These are phyloP conservation scores for Caryopteris hybrid DNA, from an alignment of 305 asterid genomes.

Conservation along the genomic window DNA sequence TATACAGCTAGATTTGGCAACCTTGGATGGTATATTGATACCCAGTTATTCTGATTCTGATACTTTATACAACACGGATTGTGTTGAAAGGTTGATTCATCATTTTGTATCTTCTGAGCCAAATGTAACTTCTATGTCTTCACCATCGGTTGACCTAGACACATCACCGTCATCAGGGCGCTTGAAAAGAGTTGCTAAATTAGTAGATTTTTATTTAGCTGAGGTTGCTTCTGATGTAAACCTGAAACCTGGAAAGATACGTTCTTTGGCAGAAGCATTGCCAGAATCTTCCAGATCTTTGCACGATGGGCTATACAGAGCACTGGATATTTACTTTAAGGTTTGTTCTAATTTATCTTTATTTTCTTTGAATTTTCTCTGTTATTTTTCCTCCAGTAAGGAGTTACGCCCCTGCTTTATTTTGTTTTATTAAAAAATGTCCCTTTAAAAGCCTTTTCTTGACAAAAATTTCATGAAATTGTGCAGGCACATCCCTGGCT, in stretches of 20 bases:
- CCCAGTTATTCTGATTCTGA: conserved; percentile 90
- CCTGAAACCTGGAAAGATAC: conserved; percentile 79
- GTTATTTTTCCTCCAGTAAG: neutral
- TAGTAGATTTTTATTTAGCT: conserved; percentile 78
- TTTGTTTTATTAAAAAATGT: neutral
- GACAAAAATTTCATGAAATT: conserved; percentile 15
- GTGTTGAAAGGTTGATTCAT: conserved; percentile 68
- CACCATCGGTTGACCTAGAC: conserved; percentile 49
- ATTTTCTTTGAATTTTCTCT: neutral
- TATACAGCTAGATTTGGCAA: conserved; percentile 76
- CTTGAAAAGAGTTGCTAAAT: conserved; percentile 65
- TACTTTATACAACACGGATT: conserved; percentile 74
- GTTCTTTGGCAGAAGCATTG: conserved; percentile 65
- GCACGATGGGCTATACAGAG: conserved; percentile 94
- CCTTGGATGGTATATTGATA: conserved; percentile 72
- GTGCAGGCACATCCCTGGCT: conserved; percentile 90
- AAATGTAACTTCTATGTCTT: conserved; percentile 33
- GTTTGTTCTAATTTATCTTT: conserved; percentile 26
- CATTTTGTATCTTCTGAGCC: conserved; percentile 64
- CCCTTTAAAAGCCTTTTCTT: neutral
- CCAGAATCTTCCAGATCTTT: conserved; percentile 87
- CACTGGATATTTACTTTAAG: conserved; percentile 84
- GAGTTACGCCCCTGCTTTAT: neutral
- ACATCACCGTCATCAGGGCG: conserved; percentile 56
- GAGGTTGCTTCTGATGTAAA: conserved; percentile 95